Base-by-base conservation (phyloP, 2,329 filamentous ascomycete genomes). In the Cryoendolithus antarcticus region DNA sequence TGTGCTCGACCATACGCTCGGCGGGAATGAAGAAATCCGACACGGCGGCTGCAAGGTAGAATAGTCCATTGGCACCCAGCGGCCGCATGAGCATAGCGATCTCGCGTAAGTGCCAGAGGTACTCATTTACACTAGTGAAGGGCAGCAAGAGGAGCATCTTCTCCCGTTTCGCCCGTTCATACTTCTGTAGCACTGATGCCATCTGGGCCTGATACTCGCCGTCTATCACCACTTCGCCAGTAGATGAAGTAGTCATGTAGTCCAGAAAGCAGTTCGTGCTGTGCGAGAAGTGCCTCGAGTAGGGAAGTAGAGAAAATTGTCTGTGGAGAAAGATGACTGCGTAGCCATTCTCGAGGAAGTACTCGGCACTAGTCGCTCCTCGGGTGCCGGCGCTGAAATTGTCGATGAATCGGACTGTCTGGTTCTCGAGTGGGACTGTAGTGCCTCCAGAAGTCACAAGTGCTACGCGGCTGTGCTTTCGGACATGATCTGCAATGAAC, bases 341-440 rank as follows among this genome's bases (percentile, higher is more conserved):
- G 58, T 95, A 98, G 28, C 86, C 89, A 27, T 80, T 72, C 52
- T 89, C 75, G 24, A 98, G 75, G 56, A 98, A 95, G 62, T 94
- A 93, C 66, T 96, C 91, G 13, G 91, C 91, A 37, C 82, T 91
- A 9, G 88, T 94, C 38, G 91, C 89, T 41, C 91, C 91, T 51
- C 91, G 78, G 3, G 89, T 96, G 33, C 91, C 91, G 21, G 89
- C 91, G 47, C 80, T 89, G 69, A 98, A 96, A 63, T 96, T 98
- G 73, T 98, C 91, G 61, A 98, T 95, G 67, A 94, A 96, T 44
- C 85, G 79, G 37, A 98, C 89, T 2, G 89, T 96, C 57, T 96
- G 85, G 56, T 83, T 83, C 65, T 98, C 89, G 1, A 95, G 70
- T 0, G 88, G 88, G 4, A 96, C 91, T 0, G 89, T 96, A 7